phyloP scores from a whole-genome alignment of 1,284 basidiomycete species.

The Cyathus pygmaeus region DNA sequence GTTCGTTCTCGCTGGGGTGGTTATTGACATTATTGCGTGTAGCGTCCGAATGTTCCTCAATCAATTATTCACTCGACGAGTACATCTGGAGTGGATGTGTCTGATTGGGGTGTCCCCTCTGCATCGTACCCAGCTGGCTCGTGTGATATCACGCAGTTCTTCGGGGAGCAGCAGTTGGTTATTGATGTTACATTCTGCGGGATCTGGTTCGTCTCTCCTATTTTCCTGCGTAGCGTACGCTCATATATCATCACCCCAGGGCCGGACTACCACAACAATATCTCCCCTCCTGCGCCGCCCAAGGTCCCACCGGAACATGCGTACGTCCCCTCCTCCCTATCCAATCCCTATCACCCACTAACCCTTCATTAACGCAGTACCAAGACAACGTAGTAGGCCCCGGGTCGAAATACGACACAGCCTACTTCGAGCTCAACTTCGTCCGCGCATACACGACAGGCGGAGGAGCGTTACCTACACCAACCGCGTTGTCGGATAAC shows the following conservation, averaged over 20 bases:
- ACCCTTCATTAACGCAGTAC: constrained; percentile 38
- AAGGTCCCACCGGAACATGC: constrained; percentile 49
- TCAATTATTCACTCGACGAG: neutral
- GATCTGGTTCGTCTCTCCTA: constrained; percentile 46
- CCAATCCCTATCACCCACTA: neutral
- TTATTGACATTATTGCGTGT: neutral
- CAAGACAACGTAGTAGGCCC: constrained; percentile 63
- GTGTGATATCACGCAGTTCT: constrained; percentile 62
- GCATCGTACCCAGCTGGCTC: constrained; percentile 47
- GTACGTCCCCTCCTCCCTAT: constrained; percentile 25
- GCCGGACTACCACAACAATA: constrained; percentile 59
- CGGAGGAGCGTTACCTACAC: neutral
- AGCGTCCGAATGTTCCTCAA: neutral
- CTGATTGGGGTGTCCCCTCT: constrained; percentile 8
- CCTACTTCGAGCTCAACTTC: constrained; percentile 3
- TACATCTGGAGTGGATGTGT: neutral
- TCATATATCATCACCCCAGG: constrained; percentile 41
- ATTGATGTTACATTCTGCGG: constrained; percentile 66
- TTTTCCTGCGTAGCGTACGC: neutral
- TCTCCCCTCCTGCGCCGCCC: constrained; percentile 23
- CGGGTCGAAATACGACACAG: neutral
- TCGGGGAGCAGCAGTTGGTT: constrained; percentile 63
- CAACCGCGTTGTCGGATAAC: neutral
- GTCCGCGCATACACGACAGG: constrained; percentile 3
- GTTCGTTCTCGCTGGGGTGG: neutral